Conservation (phyloP, 306 rosid species). For the Vigna nakashimae region DNA sequence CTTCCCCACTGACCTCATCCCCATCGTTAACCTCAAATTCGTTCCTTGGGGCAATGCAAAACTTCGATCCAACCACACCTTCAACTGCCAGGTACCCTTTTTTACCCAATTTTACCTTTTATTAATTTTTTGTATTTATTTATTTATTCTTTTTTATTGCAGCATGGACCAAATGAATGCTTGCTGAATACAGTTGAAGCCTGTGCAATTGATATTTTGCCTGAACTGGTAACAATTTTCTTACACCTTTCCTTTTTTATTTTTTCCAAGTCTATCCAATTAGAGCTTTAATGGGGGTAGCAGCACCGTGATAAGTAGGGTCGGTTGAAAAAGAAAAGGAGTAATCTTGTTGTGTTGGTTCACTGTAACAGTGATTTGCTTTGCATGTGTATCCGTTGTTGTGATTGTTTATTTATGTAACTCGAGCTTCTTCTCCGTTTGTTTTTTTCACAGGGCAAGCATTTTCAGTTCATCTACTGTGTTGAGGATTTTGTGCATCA, state of each 20-base stretch:
- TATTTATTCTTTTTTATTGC: constrained; percentile 39
- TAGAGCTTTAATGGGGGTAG: not conserved
- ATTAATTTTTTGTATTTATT: not conserved
- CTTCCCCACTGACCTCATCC: constrained; percentile 62
- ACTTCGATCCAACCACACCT: constrained; percentile 58
- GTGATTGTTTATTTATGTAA: not conserved
- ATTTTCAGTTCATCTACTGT: constrained; percentile 83
- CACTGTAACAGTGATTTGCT: not conserved
- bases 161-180: constrained; percentile 91
- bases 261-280: not conserved
- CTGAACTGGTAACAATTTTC: constrained; percentile 65
- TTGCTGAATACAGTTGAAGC: constrained; percentile 85
- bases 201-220: constrained; percentile 82
- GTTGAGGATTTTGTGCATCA: constrained; percentile 60
- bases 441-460: constrained; percentile 58
- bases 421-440: not conserved
- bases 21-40: constrained; percentile 78
- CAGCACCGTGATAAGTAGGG: not conserved
- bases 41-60: constrained; percentile 92
- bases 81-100: constrained; percentile 73
- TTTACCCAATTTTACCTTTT: not conserved
- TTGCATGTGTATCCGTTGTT: not conserved
- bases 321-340: not conserved
- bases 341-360: not conserved
- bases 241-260: not conserved